phyloP scores from a whole-genome alignment of 768 basidiomycete species.

The Epithele typhae region DNA sequence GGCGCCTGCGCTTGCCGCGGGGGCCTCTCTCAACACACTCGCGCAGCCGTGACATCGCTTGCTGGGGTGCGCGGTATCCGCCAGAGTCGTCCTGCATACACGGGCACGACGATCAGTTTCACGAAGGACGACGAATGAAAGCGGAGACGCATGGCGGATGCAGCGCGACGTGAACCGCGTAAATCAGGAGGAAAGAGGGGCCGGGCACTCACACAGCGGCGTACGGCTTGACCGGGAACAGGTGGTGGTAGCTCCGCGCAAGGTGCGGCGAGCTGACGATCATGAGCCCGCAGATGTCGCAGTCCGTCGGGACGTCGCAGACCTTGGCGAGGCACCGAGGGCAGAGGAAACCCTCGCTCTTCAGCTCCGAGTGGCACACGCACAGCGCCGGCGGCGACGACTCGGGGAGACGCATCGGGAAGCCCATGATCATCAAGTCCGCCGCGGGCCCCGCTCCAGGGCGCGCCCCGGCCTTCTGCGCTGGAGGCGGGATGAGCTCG shows the following conservation, averaged over 20 bases:
- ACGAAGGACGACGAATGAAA: constrained; percentile 4
- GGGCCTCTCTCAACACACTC: constrained; percentile 50
- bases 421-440: constrained; percentile 99
- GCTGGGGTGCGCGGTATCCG: constrained; percentile 32
- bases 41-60: constrained; percentile 76
- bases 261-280: constrained; percentile 97
- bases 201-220: constrained; percentile 65
- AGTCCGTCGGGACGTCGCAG: constrained; percentile 98
- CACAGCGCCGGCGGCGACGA: constrained; percentile 81
- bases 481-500: constrained; percentile 93
- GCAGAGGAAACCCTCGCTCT: constrained; percentile 91
- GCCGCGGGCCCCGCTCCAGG: constrained; percentile 51
- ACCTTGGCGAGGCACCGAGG: constrained; percentile 90
- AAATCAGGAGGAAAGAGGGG: too few relatives aligned
- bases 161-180: neutral
- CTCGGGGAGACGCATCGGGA: constrained; percentile 88
- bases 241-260: constrained; percentile 90
- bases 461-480: constrained; percentile 57
- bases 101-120: constrained; percentile 1
- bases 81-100: constrained; percentile 34
- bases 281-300: constrained; percentile 95
- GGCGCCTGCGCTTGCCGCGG: constrained; percentile 29
- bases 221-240: constrained; percentile 92
- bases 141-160: constrained; percentile 1
- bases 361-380: constrained; percentile 90